These are phyloP conservation scores for Boletus rufocinnamomeus DNA, from an alignment of 768 basidiomycete genomes.

Conservation along the genomic window DNA sequence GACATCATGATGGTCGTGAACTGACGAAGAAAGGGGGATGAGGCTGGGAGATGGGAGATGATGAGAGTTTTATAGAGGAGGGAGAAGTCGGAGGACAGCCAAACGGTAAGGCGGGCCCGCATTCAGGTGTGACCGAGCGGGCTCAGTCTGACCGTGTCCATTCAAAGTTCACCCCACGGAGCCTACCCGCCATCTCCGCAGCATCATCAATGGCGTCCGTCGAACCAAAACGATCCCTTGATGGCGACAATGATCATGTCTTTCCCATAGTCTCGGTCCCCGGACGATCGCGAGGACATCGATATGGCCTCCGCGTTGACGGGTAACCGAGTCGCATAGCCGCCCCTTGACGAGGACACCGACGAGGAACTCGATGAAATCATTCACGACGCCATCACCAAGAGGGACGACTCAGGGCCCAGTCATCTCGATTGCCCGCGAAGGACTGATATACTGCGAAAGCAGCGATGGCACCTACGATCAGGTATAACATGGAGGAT, in stretches of 20 bases:
- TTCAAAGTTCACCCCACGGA: background rate
- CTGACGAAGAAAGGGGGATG: background rate
- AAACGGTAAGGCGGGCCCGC: background rate
- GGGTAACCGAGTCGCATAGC: constrained; percentile 19
- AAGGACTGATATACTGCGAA: constrained; percentile 16
- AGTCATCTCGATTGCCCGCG: constrained; percentile 8
- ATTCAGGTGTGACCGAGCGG: background rate
- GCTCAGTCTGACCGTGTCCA: background rate
- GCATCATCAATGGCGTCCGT: constrained; percentile 29
- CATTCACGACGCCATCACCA: constrained; percentile 68
- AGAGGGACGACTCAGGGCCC: constrained; percentile 46
- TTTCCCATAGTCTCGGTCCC: background rate
- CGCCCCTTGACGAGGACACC: background rate
- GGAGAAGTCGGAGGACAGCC: constrained; percentile 8
- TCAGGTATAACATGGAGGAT: constrained; percentile 17
- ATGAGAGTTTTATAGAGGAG: constrained; percentile 16
- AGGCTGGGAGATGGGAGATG: background rate
- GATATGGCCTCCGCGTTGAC: constrained; percentile 67
- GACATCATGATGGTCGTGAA: constrained; percentile 28
- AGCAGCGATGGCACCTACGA: constrained; percentile 10
- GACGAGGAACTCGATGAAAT: constrained; percentile 61
- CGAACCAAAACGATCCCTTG: constrained; percentile 32
- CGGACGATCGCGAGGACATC: constrained; percentile 42
- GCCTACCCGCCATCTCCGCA: constrained; percentile 9
- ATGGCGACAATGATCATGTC: background rate